Conservation (phyloP, 805 yeast species). For the Saturnispora quitensis region DNA sequence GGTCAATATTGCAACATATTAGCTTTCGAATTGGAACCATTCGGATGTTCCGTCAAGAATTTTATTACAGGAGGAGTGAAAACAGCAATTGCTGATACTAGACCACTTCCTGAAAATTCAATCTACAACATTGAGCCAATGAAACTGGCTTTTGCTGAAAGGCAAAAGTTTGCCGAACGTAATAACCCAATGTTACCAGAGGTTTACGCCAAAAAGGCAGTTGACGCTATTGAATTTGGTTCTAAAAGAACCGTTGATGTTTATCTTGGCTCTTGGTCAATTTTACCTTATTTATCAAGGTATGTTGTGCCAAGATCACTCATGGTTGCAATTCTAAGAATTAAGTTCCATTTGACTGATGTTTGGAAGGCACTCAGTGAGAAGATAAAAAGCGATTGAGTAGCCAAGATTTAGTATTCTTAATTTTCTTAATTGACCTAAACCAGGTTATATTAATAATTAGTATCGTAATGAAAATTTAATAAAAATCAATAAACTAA, state of each 20-base stretch:
- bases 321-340: conserved; percentile 20
- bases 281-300: conserved; percentile 17
- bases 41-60: conserved; percentile 61
- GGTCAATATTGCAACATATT: conserved; percentile 59
- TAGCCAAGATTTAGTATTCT: background rate
- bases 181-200: conserved; percentile 53
- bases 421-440: background rate
- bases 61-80: conserved; percentile 69
- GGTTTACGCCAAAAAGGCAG: conserved; percentile 46
- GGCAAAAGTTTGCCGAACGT: conserved; percentile 51
- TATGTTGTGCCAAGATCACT: conserved; percentile 22
- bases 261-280: conserved; percentile 42
- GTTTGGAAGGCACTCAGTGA: conserved; percentile 25
- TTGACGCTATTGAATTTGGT: conserved; percentile 36
- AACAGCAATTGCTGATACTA: conserved; percentile 59
- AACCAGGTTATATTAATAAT: background rate
- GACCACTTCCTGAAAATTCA: conserved; percentile 50
- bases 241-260: conserved; percentile 36
- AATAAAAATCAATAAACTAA: background rate
- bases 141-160: conserved; percentile 35
- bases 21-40: conserved; percentile 60
- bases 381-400: conserved; percentile 5
- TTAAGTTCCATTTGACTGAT: conserved; percentile 29
- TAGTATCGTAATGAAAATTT: background rate
- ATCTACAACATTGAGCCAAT: conserved; percentile 45